A percentile compares a stretch with the other conserved stretches of the same genome.
Evolutionary conservation across 441 rosid species (phyloP).

Genomic region (Syzygium syzygioides): DNA sequence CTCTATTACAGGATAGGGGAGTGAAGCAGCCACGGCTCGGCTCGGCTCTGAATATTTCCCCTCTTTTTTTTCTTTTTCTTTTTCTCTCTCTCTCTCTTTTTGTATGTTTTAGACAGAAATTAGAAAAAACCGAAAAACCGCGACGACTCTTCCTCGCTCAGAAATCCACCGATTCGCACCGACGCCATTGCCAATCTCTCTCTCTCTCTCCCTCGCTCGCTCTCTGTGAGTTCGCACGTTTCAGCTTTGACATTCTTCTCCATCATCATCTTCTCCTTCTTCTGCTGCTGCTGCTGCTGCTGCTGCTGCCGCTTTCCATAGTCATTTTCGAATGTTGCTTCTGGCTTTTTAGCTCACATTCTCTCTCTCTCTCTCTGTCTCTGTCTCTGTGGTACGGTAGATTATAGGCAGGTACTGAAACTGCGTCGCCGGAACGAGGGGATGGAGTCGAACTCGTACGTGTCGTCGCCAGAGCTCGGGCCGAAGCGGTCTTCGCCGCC

Average conservation of each 20-base stretch:
- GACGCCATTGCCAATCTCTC: neutral
- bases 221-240: neutral
- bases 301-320: neutral
- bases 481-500: constrained; percentile 48
- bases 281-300: neutral
- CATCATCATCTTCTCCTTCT: neutral
- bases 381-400: neutral
- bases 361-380: neutral
- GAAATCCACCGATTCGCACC: neutral
- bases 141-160: neutral
- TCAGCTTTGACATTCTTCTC: neutral
- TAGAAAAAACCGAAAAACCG: neutral
- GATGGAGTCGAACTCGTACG: constrained; percentile 90
- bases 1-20: neutral
- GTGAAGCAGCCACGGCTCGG: neutral
- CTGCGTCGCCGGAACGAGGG: neutral
- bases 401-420: neutral
- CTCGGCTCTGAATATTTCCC: neutral
- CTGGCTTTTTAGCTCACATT: neutral
- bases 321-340: neutral
- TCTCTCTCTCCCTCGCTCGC: neutral
- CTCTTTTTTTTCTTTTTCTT: accelerated
- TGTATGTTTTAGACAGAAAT: neutral
- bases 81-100: too few relatives aligned
- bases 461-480: constrained; percentile 68